Evolutionary conservation across 257 asterid species (phyloP).

Genomic region (Solanum paucissectum): DNA sequence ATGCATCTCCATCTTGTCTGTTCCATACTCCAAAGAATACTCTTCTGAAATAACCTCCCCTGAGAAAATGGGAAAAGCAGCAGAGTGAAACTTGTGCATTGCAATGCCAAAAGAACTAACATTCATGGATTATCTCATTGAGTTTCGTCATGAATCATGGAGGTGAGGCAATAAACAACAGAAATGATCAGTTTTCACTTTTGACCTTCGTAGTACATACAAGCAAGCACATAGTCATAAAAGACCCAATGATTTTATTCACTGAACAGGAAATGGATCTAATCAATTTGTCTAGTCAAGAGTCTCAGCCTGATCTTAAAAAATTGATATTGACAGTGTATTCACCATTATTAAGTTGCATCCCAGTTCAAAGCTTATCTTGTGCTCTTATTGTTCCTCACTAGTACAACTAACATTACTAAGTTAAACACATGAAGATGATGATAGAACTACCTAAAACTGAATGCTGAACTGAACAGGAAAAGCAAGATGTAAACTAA

Average conservation of each 20-base stretch:
- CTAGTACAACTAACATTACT: not conserved
- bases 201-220: not conserved
- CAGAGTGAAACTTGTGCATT: not conserved
- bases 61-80: constrained; percentile 10
- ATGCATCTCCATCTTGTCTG: constrained; percentile 89
- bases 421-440: not conserved
- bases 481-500: not conserved
- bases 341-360: not conserved
- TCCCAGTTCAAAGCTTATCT: not conserved
- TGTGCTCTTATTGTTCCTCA: not conserved
- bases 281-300: not conserved
- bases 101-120: not conserved
- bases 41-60: constrained; percentile 95
- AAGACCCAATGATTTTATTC: not conserved
- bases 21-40: constrained; percentile 91
- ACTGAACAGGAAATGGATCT: not conserved
- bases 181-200: not conserved
- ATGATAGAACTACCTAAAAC: not conserved
- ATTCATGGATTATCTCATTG: not conserved
- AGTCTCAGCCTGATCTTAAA: not conserved
- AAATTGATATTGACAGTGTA: not conserved
- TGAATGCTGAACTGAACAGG: not conserved
- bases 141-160: not conserved
- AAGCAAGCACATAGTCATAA: not conserved
- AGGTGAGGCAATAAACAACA: not conserved